Base-by-base conservation (phyloP, 2,329 filamentous ascomycete genomes). In the Fusarium irregulare region DNA sequence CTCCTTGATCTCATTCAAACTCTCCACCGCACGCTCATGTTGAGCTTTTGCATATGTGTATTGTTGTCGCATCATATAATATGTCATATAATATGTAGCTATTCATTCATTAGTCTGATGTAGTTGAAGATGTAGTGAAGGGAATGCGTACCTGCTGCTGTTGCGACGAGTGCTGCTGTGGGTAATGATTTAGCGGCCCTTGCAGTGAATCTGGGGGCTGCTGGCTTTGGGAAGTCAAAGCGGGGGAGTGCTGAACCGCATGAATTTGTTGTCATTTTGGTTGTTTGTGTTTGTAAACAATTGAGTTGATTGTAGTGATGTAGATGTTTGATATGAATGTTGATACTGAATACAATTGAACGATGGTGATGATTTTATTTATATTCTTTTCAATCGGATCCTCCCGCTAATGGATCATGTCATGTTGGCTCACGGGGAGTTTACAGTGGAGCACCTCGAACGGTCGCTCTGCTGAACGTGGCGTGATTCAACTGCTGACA, bases 181-280 rank as follows among this genome's bases (percentile, higher is more conserved):
- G 57, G 42, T 21, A 60, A 46, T 23, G 16, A 40, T 4, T 42
- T 51, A 14, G 42, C 57, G 18, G 20, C 42, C 18, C 32, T 45
- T 7, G 20, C 20, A 6, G 50, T 60, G 5, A 60, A n/a, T 40
- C 23, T 56, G 21, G 57, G 57, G 3, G 41, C 32, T 45, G 25
- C 11, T 8, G 50, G 57, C 4, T 41, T 42, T 20, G 42, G 57
- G 11, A 60, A 47, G 32, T 46, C 50, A 21, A 60, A 60, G 51
- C 27, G 57, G 42, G 57, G 50, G 14, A 56, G 50, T 0, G 41
- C 41, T 20, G 41, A 45, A 16, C 51, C 50, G 42, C 40, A 60
- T 27, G 50, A 47, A 56, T 56, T 60, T 47, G 57, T 56, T 16
- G 57, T 60, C 57, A 60, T 60, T 20, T 20, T 46, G 23, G 11